Evolutionary conservation across 129 eudicot species (phyloP).

Genomic region (Pulicaria dysenterica): DNA sequence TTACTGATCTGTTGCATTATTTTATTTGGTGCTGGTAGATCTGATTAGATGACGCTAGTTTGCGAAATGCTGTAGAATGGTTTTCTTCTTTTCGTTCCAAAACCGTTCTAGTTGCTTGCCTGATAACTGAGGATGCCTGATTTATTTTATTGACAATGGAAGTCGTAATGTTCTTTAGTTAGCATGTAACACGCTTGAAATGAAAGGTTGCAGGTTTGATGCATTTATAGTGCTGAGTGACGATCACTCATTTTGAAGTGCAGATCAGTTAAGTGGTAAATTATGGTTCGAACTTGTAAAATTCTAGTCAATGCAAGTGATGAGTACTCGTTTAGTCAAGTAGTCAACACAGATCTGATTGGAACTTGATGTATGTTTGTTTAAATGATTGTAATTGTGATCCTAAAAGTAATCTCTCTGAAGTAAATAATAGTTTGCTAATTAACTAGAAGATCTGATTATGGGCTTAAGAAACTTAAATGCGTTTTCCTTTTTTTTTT

Average conservation of each 20-base stretch:
- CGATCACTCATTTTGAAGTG: background rate
- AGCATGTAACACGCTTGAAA: conserved; percentile 8
- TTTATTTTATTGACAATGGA: conserved; percentile 7
- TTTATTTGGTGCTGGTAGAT: conserved; percentile 16
- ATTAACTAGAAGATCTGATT: conserved; percentile 8
- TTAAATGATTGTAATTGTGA: no score
- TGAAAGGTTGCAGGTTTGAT: background rate
- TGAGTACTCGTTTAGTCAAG: conserved; percentile 4
- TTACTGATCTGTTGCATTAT: conserved; percentile 16
- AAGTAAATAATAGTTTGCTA: background rate
- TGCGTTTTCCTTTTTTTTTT: background rate
- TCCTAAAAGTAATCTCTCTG: no score
- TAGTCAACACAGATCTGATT: conserved; percentile 12
- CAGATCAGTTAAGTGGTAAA: conserved; percentile 22
- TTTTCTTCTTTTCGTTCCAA: background rate
- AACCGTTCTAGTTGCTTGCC: conserved; percentile 10
- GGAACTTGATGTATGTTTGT: background rate
- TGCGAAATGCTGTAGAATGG: background rate
- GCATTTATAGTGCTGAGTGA: conserved; percentile 12
- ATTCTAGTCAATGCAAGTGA: background rate
- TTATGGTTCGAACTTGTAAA: background rate
- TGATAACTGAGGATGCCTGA: conserved; percentile 33
- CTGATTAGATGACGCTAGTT: background rate
- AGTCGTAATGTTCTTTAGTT: background rate
- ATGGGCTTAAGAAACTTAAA: conserved; percentile 7